These are phyloP conservation scores for Extremus antarcticus DNA, from an alignment of 495 filamentous ascomycete genomes.

Conservation along the genomic window DNA sequence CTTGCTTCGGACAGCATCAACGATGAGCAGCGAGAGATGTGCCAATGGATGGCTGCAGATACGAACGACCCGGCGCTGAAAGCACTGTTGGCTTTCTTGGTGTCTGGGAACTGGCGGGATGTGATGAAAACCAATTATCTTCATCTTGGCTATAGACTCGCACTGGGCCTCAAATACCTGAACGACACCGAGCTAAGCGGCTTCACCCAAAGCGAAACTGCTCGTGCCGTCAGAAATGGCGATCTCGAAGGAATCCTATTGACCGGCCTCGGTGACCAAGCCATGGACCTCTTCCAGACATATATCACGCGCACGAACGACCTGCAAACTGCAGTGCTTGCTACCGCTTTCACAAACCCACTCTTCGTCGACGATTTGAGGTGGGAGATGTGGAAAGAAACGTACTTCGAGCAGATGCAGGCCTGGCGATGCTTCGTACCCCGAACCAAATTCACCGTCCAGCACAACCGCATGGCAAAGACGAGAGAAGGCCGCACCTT, in stretches of 20 bases:
- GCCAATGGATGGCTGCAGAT: constrained; percentile 51
- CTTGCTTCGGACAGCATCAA: constrained; percentile 43
- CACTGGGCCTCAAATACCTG: constrained; percentile 76
- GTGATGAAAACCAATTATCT: constrained; percentile 74
- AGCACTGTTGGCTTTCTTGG: constrained; percentile 71
- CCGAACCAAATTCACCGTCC: constrained; percentile 44
- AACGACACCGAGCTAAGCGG: constrained; percentile 61
- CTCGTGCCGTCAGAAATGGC: constrained; percentile 56
- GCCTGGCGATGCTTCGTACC: constrained; percentile 55
- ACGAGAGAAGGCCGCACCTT: constrained; percentile 24
- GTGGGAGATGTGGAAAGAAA: constrained; percentile 67
- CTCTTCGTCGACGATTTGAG: constrained; percentile 69
- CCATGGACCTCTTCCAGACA: constrained; percentile 73
- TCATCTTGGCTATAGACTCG: constrained; percentile 73
- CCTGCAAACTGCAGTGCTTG: constrained; percentile 77
- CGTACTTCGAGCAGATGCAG: constrained; percentile 74
- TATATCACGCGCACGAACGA: constrained; percentile 83
- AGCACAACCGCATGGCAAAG: constrained; percentile 26
- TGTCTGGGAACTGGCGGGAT: constrained; percentile 65
- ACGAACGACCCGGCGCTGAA: constrained; percentile 76
- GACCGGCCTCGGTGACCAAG: constrained; percentile 67
- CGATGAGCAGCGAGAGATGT: constrained; percentile 34
- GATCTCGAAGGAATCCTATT: constrained; percentile 83
- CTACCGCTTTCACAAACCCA: constrained; percentile 70
- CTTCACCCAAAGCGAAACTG: constrained; percentile 56